These are phyloP conservation scores for Fomitopsis betulina DNA, from an alignment of 1,284 basidiomycete species.

Conservation along the genomic window DNA sequence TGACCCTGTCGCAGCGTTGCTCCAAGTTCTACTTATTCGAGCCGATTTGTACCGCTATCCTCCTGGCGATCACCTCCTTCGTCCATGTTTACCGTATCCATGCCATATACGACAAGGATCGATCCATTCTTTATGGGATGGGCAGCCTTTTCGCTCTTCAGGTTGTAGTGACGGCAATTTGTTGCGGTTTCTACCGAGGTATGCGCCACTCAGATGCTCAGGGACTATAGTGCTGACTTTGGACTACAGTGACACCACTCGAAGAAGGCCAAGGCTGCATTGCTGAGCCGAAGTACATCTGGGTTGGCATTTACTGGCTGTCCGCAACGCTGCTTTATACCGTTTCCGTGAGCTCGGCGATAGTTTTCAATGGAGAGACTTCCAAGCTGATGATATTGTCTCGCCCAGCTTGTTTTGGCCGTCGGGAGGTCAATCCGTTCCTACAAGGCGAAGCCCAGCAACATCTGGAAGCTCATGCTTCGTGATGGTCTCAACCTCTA, in stretches of 20 bases:
- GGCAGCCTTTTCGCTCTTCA: constrained; percentile 57
- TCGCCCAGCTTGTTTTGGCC: constrained; percentile 53
- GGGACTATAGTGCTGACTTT: constrained; percentile 8
- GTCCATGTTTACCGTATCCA: constrained; percentile 72
- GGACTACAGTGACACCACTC: constrained; percentile 57
- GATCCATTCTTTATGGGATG: constrained; percentile 51
- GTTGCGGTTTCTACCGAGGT: constrained; percentile 75
- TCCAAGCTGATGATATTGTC: background rate
- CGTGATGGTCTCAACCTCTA: constrained; percentile 82
- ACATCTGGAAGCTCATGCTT: constrained; percentile 79
- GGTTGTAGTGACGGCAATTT: constrained; percentile 61
- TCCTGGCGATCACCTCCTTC: constrained; percentile 65
- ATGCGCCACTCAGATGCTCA: constrained; percentile 14
- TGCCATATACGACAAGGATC: constrained; percentile 67
- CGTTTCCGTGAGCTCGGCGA: constrained; percentile 44
- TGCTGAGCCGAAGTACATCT: constrained; percentile 69
- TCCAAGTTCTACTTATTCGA: constrained; percentile 75
- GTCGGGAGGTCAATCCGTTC: constrained; percentile 59
- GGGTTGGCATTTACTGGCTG: constrained; percentile 82
- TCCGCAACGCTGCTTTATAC: constrained; percentile 69
- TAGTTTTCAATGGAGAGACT: background rate
- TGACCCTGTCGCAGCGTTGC: constrained; percentile 41
- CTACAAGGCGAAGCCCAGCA: constrained; percentile 51
- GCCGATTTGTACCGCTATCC: constrained; percentile 74
- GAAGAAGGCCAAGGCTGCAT: constrained; percentile 73